Conservation (phyloP, 2,329 filamentous ascomycete genomes). For the Rugonectria rugulosa region DNA sequence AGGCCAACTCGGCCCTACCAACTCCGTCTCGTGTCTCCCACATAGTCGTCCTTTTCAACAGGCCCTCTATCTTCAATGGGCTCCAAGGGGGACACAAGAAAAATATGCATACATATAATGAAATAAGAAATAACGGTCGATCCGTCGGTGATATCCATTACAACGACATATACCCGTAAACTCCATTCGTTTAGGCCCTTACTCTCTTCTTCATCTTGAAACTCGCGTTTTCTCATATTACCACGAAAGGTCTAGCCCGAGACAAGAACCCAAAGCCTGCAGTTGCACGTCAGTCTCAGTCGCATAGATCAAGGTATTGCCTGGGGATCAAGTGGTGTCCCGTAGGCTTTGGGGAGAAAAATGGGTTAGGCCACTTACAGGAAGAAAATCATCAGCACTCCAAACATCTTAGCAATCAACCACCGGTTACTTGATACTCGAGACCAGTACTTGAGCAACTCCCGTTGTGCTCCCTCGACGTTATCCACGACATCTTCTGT, state of each 20-base stretch:
- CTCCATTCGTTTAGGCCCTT: slow-evolving; percentile 12
- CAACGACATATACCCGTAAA: slow-evolving; percentile 35
- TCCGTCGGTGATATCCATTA: slow-evolving; percentile 32
- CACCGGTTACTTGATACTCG: slow-evolving; percentile 94
- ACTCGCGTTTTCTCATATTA: slow-evolving; percentile 11
- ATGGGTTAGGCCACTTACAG: slow-evolving; percentile 56
- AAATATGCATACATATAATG: slow-evolving; percentile 33
- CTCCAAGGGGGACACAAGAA: slow-evolving; percentile 23
- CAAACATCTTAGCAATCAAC: slow-evolving; percentile 82
- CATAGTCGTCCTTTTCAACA: slow-evolving; percentile 18
- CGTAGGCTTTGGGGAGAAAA: background rate
- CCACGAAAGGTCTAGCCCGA: slow-evolving; percentile 41
- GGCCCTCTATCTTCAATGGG: background rate
- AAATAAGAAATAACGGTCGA: slow-evolving; percentile 26
- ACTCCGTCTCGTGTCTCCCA: slow-evolving; percentile 1
- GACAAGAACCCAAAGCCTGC: slow-evolving; percentile 50
- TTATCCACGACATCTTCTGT: slow-evolving; percentile 98
- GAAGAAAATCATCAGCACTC: slow-evolving; percentile 95
- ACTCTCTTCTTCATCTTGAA: slow-evolving; percentile 22
- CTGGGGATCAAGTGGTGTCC: background rate
- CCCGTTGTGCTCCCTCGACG: slow-evolving; percentile 93
- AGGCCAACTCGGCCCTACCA: background rate
- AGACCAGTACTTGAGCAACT: slow-evolving; percentile 96
- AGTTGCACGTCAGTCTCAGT: slow-evolving; percentile 19
- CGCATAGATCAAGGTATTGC: background rate